Evolutionary conservation across 768 basidiomycete genomes (phyloP), one percentile per base, ranked within the genome.

Genomic region (Lentinula raphanica): DNA sequence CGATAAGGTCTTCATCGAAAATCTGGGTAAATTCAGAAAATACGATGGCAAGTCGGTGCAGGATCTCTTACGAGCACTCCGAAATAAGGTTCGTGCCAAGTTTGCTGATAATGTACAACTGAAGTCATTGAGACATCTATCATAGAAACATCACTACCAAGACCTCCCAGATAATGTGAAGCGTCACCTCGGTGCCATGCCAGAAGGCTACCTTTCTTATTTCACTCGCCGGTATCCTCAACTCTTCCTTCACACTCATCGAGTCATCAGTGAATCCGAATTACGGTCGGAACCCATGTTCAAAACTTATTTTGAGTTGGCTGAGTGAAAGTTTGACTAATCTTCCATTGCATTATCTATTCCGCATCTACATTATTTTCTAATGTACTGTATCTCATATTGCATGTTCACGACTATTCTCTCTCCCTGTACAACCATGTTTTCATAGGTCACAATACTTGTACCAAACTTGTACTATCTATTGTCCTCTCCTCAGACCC

Each of bases 21-120:
- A 94, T 69, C 72, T 99, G 54, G 95, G 96, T 55, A 98, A 98
- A 71, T 98, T 94, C 73, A 79, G 97, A 64, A 99, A 98, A 71
- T 99, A 99, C 67, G 93, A 98, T 67, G 92, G 90, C 19, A 78
- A 78, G 66, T 90, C 88, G 54, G 89, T 98, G 9, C 90, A 97
- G 63, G 97, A 99, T 74, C 73, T 99, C 8, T 70, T 99, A 49
- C 81, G 97, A 53, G 97, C 97, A 3, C 73, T 99, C 66, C 79
- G 97, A 62, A 99, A 98, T 71, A 98, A 99, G 82, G 85, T 70
- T 4, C 7, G 1, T 12, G 11, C 13, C 28, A 7, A 13, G 27
- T 11, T 31, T 19, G 23, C 57, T 48, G 27, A n/a, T 55, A 13
- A 25, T 40, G 40, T 35, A n/a, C n/a, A n/a, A n/a, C 32, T 35